Conservation (phyloP, 345 rosid species). For the Cardamine resedifolia region DNA sequence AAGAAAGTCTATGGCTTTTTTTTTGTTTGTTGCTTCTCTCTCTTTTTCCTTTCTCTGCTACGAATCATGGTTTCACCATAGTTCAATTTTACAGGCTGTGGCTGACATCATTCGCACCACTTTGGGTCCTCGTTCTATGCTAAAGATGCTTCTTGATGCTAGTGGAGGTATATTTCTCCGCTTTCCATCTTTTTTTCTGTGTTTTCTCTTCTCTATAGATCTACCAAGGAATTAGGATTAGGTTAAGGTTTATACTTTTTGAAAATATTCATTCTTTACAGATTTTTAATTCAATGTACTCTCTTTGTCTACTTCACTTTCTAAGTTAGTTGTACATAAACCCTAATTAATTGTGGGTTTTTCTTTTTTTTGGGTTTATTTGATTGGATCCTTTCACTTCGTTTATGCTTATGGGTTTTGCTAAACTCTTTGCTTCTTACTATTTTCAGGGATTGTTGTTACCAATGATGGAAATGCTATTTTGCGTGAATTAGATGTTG, state of each 20-base stretch:
- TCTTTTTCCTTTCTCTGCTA: neutral
- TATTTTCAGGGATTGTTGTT: constrained; percentile 71
- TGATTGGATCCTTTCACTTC: neutral
- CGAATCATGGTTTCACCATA: constrained; percentile 18
- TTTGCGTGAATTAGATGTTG: constrained; percentile 85
- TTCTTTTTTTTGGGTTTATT: neutral
- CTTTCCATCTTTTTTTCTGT: neutral
- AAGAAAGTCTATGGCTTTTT: neutral
- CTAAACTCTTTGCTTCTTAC: neutral
- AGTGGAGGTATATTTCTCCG: constrained; percentile 57
- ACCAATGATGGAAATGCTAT: constrained; percentile 98
- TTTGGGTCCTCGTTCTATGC: constrained; percentile 94
- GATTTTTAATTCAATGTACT: neutral
- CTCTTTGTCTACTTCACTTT: neutral
- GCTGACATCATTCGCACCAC: constrained; percentile 95
- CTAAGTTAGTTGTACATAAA: constrained; percentile 6
- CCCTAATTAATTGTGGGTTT: neutral
- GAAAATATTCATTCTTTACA: neutral
- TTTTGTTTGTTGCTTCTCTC: neutral
- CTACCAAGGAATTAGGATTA: neutral
- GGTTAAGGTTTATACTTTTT: constrained; percentile 12
- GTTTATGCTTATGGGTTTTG: neutral
- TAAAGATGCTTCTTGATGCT: constrained; percentile 96
- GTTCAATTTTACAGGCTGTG: constrained; percentile 56
- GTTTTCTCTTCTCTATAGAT: constrained; percentile 15